Conservation (phyloP, 306 rosid genomes). For the Ormosia semicastrata region DNA sequence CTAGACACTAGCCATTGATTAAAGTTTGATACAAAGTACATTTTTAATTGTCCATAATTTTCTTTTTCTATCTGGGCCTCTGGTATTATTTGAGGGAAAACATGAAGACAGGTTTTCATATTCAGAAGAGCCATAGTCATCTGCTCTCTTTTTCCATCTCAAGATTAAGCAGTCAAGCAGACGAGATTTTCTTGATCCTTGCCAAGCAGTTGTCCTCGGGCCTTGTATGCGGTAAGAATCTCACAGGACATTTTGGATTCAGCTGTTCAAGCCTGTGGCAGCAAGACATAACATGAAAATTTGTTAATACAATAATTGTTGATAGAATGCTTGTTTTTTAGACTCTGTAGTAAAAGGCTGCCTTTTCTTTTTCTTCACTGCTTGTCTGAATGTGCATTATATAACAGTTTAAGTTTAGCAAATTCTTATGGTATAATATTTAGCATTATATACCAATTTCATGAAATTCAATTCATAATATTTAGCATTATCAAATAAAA, state of each 20-base stretch:
- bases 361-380: background rate
- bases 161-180: background rate
- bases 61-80: too few relatives aligned
- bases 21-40: background rate
- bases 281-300: background rate
- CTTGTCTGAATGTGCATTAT: background rate
- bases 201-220: slow-evolving; percentile 72
- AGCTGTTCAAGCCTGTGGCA: slow-evolving; percentile 42
- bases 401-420: background rate
- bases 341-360: background rate
- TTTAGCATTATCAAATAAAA: background rate
- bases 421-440: background rate
- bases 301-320: background rate
- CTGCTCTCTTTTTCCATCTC: background rate
- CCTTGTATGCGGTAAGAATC: slow-evolving; percentile 63
- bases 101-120: background rate
- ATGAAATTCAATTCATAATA: background rate
- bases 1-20: background rate
- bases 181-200: slow-evolving; percentile 37
- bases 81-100: background rate
- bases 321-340: background rate
- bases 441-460: too few relatives aligned
- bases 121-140: background rate
- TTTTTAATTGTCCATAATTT: background rate
- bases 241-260: slow-evolving; percentile 44